Conservation (phyloP, 345 rosid genomes). For the Pistacia integerrima region DNA sequence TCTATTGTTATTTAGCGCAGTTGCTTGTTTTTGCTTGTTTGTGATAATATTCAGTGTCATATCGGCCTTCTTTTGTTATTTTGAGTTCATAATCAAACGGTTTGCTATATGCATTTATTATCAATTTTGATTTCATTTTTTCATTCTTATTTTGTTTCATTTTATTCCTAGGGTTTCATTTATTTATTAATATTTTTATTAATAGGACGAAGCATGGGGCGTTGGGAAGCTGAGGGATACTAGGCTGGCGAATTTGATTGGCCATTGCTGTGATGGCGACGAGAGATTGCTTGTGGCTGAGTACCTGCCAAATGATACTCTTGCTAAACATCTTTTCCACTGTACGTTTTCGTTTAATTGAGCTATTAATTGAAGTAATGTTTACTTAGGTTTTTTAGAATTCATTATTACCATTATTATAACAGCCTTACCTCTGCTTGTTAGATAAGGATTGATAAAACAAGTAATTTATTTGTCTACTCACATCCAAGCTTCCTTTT, state of each 20-base stretch:
- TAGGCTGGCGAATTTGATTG: slow-evolving; percentile 83
- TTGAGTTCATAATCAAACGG: slow-evolving; percentile 36
- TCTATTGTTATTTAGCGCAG: too few species aligned
- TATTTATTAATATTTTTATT: neutral
- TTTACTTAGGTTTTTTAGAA: neutral
- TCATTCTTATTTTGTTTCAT: neutral
- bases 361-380: neutral
- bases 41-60: too few species aligned
- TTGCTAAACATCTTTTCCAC: slow-evolving; percentile 84
- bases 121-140: neutral
- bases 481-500: slow-evolving; percentile 15
- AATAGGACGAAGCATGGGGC: slow-evolving; percentile 79
- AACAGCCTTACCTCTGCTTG: neutral
- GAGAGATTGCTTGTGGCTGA: slow-evolving; percentile 93
- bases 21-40: too few species aligned
- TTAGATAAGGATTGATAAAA: neutral
- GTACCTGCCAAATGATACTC: slow-evolving; percentile 85
- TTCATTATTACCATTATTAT: neutral
- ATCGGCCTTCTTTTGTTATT: too few species aligned
- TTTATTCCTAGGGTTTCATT: slow-evolving; percentile 25
- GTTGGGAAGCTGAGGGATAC: slow-evolving; percentile 76
- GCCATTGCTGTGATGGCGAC: slow-evolving; percentile 93
- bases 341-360: slow-evolving; percentile 41
- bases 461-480: neutral
- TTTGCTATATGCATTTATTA: slow-evolving; percentile 51